Conservation (phyloP, 2,329 filamentous ascomycete species). For the Nemania bipapillata region DNA sequence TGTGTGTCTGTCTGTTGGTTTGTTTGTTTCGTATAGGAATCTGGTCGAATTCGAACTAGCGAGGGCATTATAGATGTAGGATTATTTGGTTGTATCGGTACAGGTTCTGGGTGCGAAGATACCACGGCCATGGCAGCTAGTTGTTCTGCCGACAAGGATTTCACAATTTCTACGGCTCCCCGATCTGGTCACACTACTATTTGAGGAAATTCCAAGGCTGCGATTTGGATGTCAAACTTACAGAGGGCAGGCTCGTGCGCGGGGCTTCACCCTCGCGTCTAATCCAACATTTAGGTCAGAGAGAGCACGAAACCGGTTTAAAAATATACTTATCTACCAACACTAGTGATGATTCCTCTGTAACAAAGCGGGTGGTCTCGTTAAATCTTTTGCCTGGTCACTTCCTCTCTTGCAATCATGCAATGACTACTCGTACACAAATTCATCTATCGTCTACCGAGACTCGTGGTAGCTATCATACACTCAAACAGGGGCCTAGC, state of each 20-base stretch:
- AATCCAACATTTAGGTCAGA: background rate
- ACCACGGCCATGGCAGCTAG: background rate
- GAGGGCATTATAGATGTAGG: constrained; percentile 33
- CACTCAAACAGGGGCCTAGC: background rate
- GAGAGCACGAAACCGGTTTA: background rate
- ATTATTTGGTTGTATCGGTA: constrained; percentile 15
- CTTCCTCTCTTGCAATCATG: background rate
- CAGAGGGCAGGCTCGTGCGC: background rate
- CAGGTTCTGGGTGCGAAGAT: constrained; percentile 8
- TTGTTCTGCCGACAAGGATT: constrained; percentile 6
- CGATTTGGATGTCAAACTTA: background rate
- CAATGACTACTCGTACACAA: background rate
- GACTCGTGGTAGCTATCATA: background rate
- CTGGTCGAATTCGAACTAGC: constrained; percentile 8
- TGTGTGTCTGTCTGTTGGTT: constrained; percentile 17
- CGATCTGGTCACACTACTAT: background rate
- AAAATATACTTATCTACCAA: background rate
- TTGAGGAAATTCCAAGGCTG: constrained; percentile 1
- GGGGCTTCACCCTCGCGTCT: background rate
- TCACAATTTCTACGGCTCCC: constrained; percentile 1
- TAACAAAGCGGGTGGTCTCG: background rate
- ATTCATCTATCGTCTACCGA: background rate
- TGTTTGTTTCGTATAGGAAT: constrained; percentile 19
- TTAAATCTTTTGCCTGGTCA: background rate
- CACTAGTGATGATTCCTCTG: background rate